A percentile compares a stretch with the other conserved stretches of the same genome.
These are phyloP conservation scores for Dothistroma septosporum DNA, from an alignment of 2,329 filamentous ascomycete genomes.

Conservation along the genomic window DNA sequence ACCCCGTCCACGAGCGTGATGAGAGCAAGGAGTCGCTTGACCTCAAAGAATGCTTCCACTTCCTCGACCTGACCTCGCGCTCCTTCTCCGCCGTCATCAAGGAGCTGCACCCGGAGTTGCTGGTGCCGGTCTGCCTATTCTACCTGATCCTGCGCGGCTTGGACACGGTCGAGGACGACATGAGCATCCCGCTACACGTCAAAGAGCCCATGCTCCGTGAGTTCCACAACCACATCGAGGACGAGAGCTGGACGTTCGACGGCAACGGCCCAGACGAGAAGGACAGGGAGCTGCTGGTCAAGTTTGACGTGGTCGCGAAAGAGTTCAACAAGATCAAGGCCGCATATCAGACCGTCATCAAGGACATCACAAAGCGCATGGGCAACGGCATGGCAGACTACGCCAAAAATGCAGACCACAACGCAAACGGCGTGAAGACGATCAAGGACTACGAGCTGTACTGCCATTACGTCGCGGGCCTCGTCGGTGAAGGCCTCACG, in stretches of 20 bases:
- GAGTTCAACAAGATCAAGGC: conserved; percentile 88
- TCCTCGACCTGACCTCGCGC: conserved; percentile 81
- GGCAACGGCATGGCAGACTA: conserved; percentile 99
- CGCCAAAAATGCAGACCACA: conserved; percentile 71
- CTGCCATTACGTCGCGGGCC: conserved; percentile 96
- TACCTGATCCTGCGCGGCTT: conserved; percentile 88
- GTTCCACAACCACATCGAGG: conserved; percentile 73
- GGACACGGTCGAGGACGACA: conserved; percentile 99
- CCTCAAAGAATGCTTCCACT: conserved; percentile 78
- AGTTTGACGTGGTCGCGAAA: conserved; percentile 80
- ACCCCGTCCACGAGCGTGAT: conserved; percentile 82
- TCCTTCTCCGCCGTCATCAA: conserved; percentile 92
- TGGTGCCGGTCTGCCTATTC: conserved; percentile 85
- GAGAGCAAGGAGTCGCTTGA: conserved; percentile 68
- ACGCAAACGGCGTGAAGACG: conserved; percentile 70
- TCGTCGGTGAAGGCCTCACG: conserved; percentile 93
- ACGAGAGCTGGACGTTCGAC: conserved; percentile 85
- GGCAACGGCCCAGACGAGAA: conserved; percentile 89
- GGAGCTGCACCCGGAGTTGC: conserved; percentile 89
- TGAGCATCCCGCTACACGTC: conserved; percentile 74
- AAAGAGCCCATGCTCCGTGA: conserved; percentile 83
- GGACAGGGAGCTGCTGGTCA: conserved; percentile 83
- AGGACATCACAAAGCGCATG: conserved; percentile 91
- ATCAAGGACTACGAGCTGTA: conserved; percentile 91
- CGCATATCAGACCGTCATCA: conserved; percentile 78